Evolutionary conservation across 345 rosid genomes (phyloP), one percentile per base, ranked within the genome.

Genomic region (Hibiscus trionum): DNA sequence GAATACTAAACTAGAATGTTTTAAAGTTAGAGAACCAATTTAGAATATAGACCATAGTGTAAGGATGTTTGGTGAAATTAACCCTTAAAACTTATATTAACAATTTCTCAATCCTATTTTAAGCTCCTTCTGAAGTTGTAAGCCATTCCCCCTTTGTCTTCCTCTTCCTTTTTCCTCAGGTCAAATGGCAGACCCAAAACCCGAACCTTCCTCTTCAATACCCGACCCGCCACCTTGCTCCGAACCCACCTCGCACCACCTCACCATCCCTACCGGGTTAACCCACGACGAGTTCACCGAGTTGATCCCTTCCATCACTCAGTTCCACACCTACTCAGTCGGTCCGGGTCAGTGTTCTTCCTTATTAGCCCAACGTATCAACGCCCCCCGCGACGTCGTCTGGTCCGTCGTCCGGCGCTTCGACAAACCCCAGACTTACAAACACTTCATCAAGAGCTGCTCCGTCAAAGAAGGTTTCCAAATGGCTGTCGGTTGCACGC

Each of bases 381-480:
- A 71, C 66, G 84, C 90, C 19, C 89, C 90, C 0, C 47, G 35
- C 60, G 77, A 86, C 74, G 72, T 69, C 72, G 88, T 87, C 1
- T 89, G 91, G 93, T 85, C 93, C 62, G 35, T 82, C 42, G 80
- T 80, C 76, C 85, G 87, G n/a, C 86, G 85, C 21, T 89, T 89
- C 79, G 93, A 89, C 73, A 73, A 60, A 77, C 93, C 93, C 46
- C 86, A 87, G 77, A 73, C 81, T 11, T 89, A 89, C 77, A 89
- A 89, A 72, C 91, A 87, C 88, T 89, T 87, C 86, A 84, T 89
- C 86, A 89, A 70, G 78, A 82, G 81, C 77, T 89, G 91, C 74
- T 19, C 60, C 31, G 84, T 89, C 9, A 29, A 72, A 1, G 80
- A 78, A 3, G 79, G 74, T 17, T 82, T 85, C 82, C 50, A 61